Evolutionary conservation across 768 basidiomycete species (phyloP).

Genomic region (Chalciporus pseudorubinellus): DNA sequence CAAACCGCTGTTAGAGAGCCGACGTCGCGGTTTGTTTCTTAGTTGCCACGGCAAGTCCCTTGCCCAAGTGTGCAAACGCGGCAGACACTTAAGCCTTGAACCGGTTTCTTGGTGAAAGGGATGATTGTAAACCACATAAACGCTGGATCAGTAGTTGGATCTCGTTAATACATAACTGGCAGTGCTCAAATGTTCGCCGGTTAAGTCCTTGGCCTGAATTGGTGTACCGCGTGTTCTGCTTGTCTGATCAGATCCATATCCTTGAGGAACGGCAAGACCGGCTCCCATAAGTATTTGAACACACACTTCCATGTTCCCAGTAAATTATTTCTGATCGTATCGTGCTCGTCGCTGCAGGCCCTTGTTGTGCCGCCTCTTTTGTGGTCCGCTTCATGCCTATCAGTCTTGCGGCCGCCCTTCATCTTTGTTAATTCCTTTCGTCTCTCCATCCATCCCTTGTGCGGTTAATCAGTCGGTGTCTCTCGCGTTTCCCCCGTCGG

Average conservation of each 20-base stretch:
- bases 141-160: conserved; percentile 13
- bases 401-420: conserved; percentile 22
- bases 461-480: conserved; percentile 7
- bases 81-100: conserved; percentile 9
- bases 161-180: conserved; percentile 11
- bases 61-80: not conserved
- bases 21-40: conserved; percentile 17
- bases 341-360: conserved; percentile 9
- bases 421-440: conserved; percentile 5
- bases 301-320: conserved; percentile 25
- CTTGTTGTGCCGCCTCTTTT: conserved; percentile 1
- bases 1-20: conserved; percentile 26
- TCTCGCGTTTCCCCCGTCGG: not conserved
- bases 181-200: conserved; percentile 8
- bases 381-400: conserved; percentile 27
- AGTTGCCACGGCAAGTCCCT: conserved; percentile 15
- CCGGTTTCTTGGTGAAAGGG: conserved; percentile 15
- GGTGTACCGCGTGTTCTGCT: conserved; percentile 27
- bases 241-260: conserved; percentile 25
- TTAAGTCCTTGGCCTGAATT: conserved; percentile 25
- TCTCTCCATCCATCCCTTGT: not conserved
- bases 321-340: conserved; percentile 30
- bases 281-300: conserved; percentile 32
- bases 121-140: conserved; percentile 6
- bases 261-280: conserved; percentile 24